Conservation (phyloP, 2,329 filamentous ascomycete genomes). For the Stenocarpella maydis region DNA sequence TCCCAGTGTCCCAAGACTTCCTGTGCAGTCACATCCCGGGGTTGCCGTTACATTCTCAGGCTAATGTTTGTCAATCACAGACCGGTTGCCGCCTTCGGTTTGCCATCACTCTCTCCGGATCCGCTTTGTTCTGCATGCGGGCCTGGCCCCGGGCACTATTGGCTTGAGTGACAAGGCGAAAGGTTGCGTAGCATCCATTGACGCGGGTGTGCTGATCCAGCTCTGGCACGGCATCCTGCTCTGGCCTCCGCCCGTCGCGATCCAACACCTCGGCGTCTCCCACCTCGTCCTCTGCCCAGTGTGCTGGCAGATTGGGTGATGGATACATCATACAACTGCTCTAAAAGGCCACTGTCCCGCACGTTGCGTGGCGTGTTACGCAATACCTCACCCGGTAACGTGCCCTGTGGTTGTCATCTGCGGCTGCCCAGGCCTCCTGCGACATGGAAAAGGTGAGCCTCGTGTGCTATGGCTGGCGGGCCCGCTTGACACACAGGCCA, state of each 20-base stretch:
- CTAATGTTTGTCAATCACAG: constrained; percentile 30
- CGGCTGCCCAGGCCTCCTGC: not conserved
- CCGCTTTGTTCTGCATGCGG: constrained; percentile 23
- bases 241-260: not conserved
- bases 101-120: constrained; percentile 16
- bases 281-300: not conserved
- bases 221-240: constrained; percentile 6
- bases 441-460: not conserved
- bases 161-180: constrained; percentile 20
- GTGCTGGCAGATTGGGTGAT: not conserved
- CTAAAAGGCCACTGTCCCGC: constrained; percentile 6
- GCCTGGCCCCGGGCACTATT: constrained; percentile 6
- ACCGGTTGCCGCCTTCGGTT: constrained; percentile 23
- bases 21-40: not conserved
- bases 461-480: not conserved
- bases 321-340: not conserved
- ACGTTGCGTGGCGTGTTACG: constrained; percentile 24
- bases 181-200: constrained; percentile 23
- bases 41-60: constrained; percentile 25
- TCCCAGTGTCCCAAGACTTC: constrained; percentile 7
- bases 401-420: not conserved
- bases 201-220: constrained; percentile 16
- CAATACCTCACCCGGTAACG: constrained; percentile 1
- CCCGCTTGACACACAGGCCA: not conserved
- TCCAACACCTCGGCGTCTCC: not conserved